These are phyloP conservation scores for Epichloe sp. DNA, from an alignment of 2,329 filamentous ascomycete genomes.

Conservation along the genomic window DNA sequence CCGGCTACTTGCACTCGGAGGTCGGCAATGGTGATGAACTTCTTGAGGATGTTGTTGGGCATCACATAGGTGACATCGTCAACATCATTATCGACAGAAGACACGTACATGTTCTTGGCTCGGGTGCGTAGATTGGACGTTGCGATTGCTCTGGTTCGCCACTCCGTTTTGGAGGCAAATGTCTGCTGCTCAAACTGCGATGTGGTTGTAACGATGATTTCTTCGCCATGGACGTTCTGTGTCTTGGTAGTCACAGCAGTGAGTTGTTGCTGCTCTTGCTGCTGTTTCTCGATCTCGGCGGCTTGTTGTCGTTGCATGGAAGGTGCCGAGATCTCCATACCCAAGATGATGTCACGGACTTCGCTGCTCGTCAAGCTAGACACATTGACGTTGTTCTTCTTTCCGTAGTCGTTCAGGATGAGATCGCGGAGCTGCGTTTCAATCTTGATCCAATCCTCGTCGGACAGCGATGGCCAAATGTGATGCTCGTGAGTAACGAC, in stretches of 20 bases:
- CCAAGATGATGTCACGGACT: conserved; percentile 94
- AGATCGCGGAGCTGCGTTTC: conserved; percentile 90
- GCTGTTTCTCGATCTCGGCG: conserved; percentile 97
- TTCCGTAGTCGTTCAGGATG: conserved; percentile 96
- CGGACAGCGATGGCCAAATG: conserved; percentile 89
- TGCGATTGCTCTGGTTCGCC: conserved; percentile 92
- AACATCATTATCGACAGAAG: conserved; percentile 81
- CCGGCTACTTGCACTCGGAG: conserved; percentile 92
- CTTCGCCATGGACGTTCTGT: conserved; percentile 90
- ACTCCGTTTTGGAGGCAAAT: conserved; percentile 97
- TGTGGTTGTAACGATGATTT: conserved; percentile 96
- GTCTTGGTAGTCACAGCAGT: conserved; percentile 98
- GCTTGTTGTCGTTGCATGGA: conserved; percentile 98
- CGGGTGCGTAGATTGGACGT: conserved; percentile 89
- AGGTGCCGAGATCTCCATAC: conserved; percentile 98
- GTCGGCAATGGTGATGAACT: conserved; percentile 95
- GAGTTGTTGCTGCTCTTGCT: conserved; percentile 90
- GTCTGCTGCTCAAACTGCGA: conserved; percentile 97
- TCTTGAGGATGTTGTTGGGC: conserved; percentile 97
- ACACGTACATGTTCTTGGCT: conserved; percentile 97
- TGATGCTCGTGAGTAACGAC: conserved; percentile 98
- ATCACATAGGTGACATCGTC: conserved; percentile 95
- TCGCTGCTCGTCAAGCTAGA: conserved; percentile 93
- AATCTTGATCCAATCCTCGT: conserved; percentile 99
- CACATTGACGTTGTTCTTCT: conserved; percentile 99